Percentiles rank a stretch among this genome's conserved stretches.
Evolutionary conservation across 2,329 filamentous ascomycete species (phyloP).

Genomic region (Leptographium wingfieldii): DNA sequence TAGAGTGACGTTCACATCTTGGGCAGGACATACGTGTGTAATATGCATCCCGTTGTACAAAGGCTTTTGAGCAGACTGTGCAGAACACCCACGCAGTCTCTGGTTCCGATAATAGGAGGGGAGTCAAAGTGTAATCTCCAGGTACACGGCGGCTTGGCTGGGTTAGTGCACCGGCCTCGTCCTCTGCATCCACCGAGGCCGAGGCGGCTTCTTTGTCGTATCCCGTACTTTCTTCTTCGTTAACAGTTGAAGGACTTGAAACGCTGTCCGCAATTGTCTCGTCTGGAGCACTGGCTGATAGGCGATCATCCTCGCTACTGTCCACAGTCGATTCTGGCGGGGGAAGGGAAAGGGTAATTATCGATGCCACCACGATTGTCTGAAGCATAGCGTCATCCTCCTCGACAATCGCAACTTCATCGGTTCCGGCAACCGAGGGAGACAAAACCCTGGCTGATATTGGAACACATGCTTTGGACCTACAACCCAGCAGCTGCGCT

Average conservation of each 20-base stretch:
- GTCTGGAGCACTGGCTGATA: not conserved
- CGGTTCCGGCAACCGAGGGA: not conserved
- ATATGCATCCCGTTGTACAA: slow-evolving; percentile 83
- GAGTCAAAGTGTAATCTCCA: slow-evolving; percentile 74
- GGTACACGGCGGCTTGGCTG: slow-evolving; percentile 34
- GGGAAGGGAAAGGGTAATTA: not conserved
- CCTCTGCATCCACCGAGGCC: not conserved
- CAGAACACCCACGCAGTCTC: slow-evolving; percentile 80
- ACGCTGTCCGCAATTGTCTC: not conserved
- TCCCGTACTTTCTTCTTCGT: not conserved
- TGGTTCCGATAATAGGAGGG: slow-evolving; percentile 60
- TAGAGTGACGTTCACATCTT: slow-evolving; percentile 88
- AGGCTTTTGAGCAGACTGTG: slow-evolving; percentile 66
- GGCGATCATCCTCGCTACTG: slow-evolving; percentile 4
- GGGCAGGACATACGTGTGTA: slow-evolving; percentile 77
- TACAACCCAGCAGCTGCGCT: not conserved
- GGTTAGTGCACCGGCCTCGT: not conserved
- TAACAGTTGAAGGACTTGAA: not conserved
- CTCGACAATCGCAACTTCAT: not conserved
- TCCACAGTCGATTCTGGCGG: slow-evolving; percentile 7
- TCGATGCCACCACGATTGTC: not conserved
- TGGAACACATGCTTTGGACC: not conserved
- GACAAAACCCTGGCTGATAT: not conserved
- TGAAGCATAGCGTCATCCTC: not conserved
- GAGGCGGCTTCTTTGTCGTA: not conserved